A percentile compares a stretch with the other conserved stretches of the same genome.
These are phyloP conservation scores for Scenedesmus sp. DNA, from an alignment of 163 green algal genomes.

Conservation along the genomic window DNA sequence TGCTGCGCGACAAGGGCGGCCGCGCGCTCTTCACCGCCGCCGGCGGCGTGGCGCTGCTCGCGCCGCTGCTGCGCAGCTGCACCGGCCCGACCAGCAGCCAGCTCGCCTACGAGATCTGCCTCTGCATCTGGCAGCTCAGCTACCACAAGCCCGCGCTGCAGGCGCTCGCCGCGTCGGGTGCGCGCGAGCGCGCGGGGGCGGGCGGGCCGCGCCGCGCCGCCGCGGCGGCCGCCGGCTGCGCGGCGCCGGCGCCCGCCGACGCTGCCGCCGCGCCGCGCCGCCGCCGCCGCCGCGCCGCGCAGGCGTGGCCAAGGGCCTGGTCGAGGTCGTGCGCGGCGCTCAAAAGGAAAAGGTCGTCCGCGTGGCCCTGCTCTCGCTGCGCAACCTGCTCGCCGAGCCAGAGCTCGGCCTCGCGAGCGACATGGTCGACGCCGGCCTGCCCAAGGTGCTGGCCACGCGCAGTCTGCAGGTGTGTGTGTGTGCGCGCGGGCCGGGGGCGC, in stretches of 20 bases:
- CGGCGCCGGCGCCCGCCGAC: background rate
- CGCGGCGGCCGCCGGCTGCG: background rate
- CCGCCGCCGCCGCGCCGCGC: slow-evolving; percentile 39
- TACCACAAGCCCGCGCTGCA: slow-evolving; percentile 77
- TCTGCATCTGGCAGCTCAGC: slow-evolving; percentile 94
- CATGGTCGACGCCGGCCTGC: slow-evolving; percentile 89
- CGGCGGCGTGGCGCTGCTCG: slow-evolving; percentile 79
- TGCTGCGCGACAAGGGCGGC: slow-evolving; percentile 83
- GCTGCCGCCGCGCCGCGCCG: background rate
- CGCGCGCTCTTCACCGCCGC: slow-evolving; percentile 75
- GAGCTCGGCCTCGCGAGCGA: slow-evolving; percentile 63
- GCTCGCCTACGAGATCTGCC: slow-evolving; percentile 93
- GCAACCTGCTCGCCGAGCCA: slow-evolving; percentile 73
- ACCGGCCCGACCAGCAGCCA: slow-evolving; percentile 79
- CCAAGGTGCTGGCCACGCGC: slow-evolving; percentile 73
- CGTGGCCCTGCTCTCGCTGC: slow-evolving; percentile 74
- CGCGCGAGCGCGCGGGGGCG: slow-evolving; percentile 9
- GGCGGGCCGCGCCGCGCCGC: too few relatives aligned
- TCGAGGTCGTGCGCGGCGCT: slow-evolving; percentile 74
- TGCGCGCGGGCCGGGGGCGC: background rate
- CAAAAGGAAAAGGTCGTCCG: slow-evolving; percentile 88
- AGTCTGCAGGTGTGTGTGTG: slow-evolving; percentile 29
- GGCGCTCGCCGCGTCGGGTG: slow-evolving; percentile 61
- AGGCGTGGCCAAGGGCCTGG: slow-evolving; percentile 73
- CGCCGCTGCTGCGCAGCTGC: slow-evolving; percentile 72